phyloP scores from a whole-genome alignment of 1,139 yeast species.

The Nadsonia starkeyi-henricii region DNA sequence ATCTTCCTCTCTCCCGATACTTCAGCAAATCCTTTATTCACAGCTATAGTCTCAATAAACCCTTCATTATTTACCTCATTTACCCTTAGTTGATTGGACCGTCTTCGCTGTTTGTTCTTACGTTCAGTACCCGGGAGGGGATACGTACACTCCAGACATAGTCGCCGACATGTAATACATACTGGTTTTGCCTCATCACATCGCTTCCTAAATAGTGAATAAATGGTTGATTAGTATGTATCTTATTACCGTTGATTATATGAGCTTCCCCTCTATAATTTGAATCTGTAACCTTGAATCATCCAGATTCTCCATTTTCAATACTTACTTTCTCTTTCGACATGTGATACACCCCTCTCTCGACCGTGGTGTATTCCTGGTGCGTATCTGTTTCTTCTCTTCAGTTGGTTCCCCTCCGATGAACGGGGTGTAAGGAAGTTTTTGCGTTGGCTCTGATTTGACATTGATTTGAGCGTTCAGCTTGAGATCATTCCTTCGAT shows the following conservation, averaged over 20 bases:
- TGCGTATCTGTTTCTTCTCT: neutral
- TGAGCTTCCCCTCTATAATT: too few relatives aligned
- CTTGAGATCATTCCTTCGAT: too few relatives aligned
- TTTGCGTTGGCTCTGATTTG: too few relatives aligned
- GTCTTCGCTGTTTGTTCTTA: conserved; percentile 22
- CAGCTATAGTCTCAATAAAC: conserved; percentile 4
- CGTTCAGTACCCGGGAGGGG: conserved; percentile 39
- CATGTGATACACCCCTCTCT: conserved; percentile 57
- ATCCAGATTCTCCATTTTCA: too few relatives aligned
- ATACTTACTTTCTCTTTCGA: conserved; percentile 37
- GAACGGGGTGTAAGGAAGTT: too few relatives aligned
- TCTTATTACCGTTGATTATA: too few relatives aligned
- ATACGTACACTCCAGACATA: conserved; percentile 41
- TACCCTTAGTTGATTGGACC: neutral
- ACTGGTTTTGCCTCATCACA: conserved; percentile 52
- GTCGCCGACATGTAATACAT: conserved; percentile 45
- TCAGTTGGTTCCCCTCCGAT: neutral
- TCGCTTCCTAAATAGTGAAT: conserved; percentile 31
- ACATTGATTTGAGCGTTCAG: too few relatives aligned
- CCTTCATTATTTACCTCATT: conserved; percentile 1
- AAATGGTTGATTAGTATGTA: too few relatives aligned
- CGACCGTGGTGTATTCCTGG: conserved; percentile 13
- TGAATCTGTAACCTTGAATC: too few relatives aligned
- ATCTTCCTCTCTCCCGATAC: too few relatives aligned
- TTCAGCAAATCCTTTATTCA: too few relatives aligned